Conservation (phyloP, 2,329 filamentous ascomycete species). For the Talaromyces sp. region DNA sequence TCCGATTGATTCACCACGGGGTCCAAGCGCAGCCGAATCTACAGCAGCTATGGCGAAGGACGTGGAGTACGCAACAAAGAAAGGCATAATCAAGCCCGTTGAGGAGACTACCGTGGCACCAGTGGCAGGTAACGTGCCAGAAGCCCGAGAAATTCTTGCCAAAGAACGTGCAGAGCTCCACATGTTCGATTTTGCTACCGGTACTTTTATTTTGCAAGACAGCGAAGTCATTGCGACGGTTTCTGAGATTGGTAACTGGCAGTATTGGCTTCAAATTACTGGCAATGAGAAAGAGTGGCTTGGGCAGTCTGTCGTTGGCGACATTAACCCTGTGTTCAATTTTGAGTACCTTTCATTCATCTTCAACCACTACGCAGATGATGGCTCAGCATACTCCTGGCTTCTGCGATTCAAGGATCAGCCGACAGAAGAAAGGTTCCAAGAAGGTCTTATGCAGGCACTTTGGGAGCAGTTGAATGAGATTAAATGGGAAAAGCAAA, state of each 20-base stretch:
- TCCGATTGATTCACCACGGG: constrained; percentile 48
- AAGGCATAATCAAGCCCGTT: constrained; percentile 38
- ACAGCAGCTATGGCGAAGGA: constrained; percentile 45
- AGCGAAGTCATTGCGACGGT: constrained; percentile 72
- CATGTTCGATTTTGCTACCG: constrained; percentile 84
- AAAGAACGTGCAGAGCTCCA: constrained; percentile 81
- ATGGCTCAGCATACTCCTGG: constrained; percentile 93
- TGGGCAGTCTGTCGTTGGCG: constrained; percentile 77
- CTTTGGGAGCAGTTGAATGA: constrained; percentile 96
- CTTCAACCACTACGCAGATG: constrained; percentile 90
- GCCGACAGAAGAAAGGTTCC: constrained; percentile 75
- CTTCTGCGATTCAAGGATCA: constrained; percentile 87
- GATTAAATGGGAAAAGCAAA: constrained; percentile 88
- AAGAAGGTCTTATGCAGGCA: constrained; percentile 90
- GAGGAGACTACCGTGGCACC: constrained; percentile 58
- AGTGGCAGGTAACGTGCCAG: constrained; percentile 60
- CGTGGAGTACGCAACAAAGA: constrained; percentile 41
- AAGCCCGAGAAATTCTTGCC: constrained; percentile 68
- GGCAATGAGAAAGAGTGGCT: constrained; percentile 77
- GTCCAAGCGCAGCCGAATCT: constrained; percentile 41
- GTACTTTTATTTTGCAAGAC: constrained; percentile 80
- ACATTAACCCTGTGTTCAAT: constrained; percentile 98
- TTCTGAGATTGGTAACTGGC: constrained; percentile 82
- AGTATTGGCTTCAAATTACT: constrained; percentile 90
- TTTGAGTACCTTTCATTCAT: constrained; percentile 99